A percentile compares a stretch with the other conserved stretches of the same genome.
These are phyloP conservation scores for Castanea mollissima DNA, from an alignment of 306 rosid species.

Conservation along the genomic window DNA sequence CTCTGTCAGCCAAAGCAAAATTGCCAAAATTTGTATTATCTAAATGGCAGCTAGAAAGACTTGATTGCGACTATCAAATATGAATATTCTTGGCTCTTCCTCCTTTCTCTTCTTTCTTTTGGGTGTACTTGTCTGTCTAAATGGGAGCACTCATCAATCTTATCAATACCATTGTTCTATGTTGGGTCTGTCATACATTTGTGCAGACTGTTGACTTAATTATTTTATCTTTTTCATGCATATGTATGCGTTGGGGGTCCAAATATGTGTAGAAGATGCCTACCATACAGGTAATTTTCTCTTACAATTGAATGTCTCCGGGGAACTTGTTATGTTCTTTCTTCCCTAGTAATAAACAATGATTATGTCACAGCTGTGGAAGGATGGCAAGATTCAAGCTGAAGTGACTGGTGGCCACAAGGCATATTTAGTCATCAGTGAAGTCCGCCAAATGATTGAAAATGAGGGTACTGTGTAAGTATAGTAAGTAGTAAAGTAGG, in stretches of 20 bases:
- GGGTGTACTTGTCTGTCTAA: neutral
- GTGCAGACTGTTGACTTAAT: conserved; percentile 3
- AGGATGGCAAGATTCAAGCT: conserved; percentile 61
- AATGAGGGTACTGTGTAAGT: conserved; percentile 33
- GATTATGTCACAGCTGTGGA: conserved; percentile 70
- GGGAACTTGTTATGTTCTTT: conserved; percentile 3
- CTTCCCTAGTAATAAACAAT: neutral
- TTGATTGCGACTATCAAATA: neutral
- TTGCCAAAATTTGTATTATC: neutral
- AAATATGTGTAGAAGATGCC: conserved; percentile 81
- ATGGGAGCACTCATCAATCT: neutral
- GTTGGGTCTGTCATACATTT: conserved; percentile 25
- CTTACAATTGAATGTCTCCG: conserved; percentile 8
- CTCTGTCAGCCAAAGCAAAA: neutral
- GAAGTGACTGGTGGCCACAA: conserved; percentile 84
- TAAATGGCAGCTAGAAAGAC: neutral
- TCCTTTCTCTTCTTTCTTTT: neutral
- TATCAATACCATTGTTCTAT: conserved; percentile 15
- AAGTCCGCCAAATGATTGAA: conserved; percentile 73
- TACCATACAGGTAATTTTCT: conserved; percentile 69
- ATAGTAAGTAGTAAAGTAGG: conserved; percentile 6
- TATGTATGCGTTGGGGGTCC: conserved; percentile 21
- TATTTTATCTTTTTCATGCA: conserved; percentile 24
- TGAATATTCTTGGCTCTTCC: neutral
- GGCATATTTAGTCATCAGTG: conserved; percentile 61